Evolutionary conservation across 2,329 filamentous ascomycete genomes (phyloP).

Genomic region (Alternaria ventricosa): DNA sequence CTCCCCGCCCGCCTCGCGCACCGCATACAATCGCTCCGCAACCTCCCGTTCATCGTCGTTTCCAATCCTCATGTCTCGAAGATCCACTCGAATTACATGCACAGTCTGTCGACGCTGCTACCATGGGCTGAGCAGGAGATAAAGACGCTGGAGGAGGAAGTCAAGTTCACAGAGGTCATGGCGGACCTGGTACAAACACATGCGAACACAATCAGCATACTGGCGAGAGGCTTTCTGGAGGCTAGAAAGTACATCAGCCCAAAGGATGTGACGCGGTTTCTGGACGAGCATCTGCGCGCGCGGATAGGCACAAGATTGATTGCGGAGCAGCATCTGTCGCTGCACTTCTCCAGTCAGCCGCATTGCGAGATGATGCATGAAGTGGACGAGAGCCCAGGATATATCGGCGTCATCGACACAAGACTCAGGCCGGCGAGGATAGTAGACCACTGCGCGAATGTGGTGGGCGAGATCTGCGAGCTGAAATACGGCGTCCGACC

Average conservation of each 20-base stretch:
- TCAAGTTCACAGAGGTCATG: constrained; percentile 88
- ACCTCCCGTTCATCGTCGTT: constrained; percentile 96
- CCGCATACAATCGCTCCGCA: constrained; percentile 89
- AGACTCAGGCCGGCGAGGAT: constrained; percentile 80
- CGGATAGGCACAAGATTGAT: constrained; percentile 93
- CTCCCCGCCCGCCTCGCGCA: constrained; percentile 91
- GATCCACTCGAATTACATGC: constrained; percentile 96
- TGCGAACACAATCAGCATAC: constrained; percentile 88
- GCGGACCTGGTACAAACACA: constrained; percentile 96
- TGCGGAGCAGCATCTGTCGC: constrained; percentile 93
- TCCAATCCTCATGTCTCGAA: constrained; percentile 94
- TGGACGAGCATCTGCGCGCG: constrained; percentile 92
- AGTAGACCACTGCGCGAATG: constrained; percentile 83
- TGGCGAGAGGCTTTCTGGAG: constrained; percentile 92
- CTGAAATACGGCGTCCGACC: constrained; percentile 92
- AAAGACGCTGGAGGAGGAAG: constrained; percentile 82
- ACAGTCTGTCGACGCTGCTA: constrained; percentile 87
- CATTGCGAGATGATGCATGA: constrained; percentile 63
- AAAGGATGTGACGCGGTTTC: constrained; percentile 82
- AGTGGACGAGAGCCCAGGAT: constrained; percentile 62
- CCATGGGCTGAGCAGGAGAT: constrained; percentile 80
- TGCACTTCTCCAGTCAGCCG: constrained; percentile 78
- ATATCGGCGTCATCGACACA: constrained; percentile 96
- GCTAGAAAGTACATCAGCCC: constrained; percentile 88
- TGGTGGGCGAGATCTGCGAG: constrained; percentile 96